These are phyloP conservation scores for Diplodia seriata DNA, from an alignment of 2,329 filamentous ascomycete species.

Conservation along the genomic window DNA sequence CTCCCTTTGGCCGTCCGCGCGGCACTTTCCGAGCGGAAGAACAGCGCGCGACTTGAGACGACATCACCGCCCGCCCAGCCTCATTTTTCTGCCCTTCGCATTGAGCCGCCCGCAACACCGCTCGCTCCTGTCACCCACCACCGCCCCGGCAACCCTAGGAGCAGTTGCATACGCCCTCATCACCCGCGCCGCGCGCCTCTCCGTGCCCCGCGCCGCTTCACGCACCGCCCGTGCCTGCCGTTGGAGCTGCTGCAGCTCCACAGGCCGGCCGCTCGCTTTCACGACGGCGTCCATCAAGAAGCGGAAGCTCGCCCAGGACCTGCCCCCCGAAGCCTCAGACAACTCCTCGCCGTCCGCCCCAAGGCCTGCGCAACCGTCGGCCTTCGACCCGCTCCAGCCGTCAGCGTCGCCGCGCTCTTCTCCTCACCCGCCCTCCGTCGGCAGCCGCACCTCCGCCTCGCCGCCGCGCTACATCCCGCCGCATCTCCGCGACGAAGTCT, in stretches of 20 bases:
- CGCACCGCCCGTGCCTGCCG: conserved; percentile 39
- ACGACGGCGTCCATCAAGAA: conserved; percentile 55
- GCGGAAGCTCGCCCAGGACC: conserved; percentile 52
- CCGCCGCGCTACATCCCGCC: conserved; percentile 61
- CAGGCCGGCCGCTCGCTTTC: conserved; percentile 47
- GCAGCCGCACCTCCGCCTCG: conserved; percentile 41
- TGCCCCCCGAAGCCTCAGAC: conserved; percentile 34
- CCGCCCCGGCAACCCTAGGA: neutral
- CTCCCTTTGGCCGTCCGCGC: conserved; percentile 14
- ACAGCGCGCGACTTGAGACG: conserved; percentile 6
- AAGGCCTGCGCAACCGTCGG: conserved; percentile 21
- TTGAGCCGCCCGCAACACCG: conserved; percentile 27
- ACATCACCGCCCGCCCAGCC: conserved; percentile 30
- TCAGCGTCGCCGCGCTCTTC: conserved; percentile 47
- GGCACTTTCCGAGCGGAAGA: conserved; percentile 26
- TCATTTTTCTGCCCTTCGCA: conserved; percentile 30
- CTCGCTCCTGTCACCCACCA: conserved; percentile 2
- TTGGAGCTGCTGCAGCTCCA: conserved; percentile 50
- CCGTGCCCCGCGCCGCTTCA: conserved; percentile 24
- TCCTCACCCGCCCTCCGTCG: conserved; percentile 42
- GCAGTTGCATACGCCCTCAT: neutral
- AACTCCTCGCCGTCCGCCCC: neutral
- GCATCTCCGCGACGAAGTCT: conserved; percentile 62
- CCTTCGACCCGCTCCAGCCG: conserved; percentile 31
- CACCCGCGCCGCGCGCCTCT: conserved; percentile 5